Evolutionary conservation across 768 basidiomycete genomes (phyloP), one percentile per base, ranked within the genome.

Genomic region (Filobasidium floriforme): DNA sequence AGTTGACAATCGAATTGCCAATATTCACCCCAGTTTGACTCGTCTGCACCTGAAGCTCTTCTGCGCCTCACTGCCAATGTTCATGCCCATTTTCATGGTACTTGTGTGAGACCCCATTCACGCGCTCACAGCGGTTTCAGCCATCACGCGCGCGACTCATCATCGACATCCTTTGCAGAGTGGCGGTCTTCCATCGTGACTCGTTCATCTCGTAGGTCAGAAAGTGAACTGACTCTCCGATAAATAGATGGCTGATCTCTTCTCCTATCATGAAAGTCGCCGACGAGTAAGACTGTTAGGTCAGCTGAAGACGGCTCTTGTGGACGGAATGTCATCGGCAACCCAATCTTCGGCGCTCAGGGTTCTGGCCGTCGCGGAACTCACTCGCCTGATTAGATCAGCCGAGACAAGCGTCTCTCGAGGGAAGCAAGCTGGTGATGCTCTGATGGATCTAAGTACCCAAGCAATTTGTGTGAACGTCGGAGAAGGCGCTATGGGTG

Each of bases 71-170:
- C 28, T 46, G 19, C 64, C 64, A 32, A 18, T 65, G 1, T 26
- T 65, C 10, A 65, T 65, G 64, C 64, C 64, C 15, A 41, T 65
- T 1, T 65, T 65, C 37, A 65, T 65, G 64, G 64, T 65, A 7
- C 43, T 57, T 15, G 54, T 57, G 54, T 57, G 15, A 57, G 54
- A 18, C 18, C 46, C 18, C n/a, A n/a, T n/a, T 51, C 5, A 19
- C 24, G 19, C 24, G 12, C 12, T 24, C n/a, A n/a, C n/a, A n/a
- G 6, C 46, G 24, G 46, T 24, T 51, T 18, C 18, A 19, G 19
- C 46, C 46, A 51, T 51, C n/a, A 51, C 24, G 18, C 46, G 24
- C 24, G 46, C 24, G 19, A 51, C 24, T 24, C 19, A 51, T 51
- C 19, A 24, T 51, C 46, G 32, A 37, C 32, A 37, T 37, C 29